These are phyloP conservation scores for Rubroshorea leprosula DNA, from an alignment of 345 rosid species.

Conservation along the genomic window DNA sequence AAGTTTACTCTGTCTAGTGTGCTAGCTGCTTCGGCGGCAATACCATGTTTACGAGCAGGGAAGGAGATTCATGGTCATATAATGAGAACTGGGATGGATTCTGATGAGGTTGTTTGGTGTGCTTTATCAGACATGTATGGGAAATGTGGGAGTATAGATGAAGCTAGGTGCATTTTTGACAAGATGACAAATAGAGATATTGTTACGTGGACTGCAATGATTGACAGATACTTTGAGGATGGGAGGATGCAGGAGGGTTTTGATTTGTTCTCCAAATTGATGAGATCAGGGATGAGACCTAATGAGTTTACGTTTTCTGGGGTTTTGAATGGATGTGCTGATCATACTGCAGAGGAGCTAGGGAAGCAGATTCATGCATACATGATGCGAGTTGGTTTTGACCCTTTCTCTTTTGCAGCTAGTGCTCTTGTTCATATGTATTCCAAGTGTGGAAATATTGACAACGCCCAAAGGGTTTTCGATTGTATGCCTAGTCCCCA, in stretches of 20 bases:
- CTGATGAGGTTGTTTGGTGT: constrained; percentile 90
- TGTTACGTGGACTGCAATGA: constrained; percentile 87
- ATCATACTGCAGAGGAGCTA: constrained; percentile 47
- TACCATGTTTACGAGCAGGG: constrained; percentile 48
- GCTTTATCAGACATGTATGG: constrained; percentile 83
- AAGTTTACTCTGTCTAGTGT: constrained; percentile 62
- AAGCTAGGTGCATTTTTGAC: constrained; percentile 68
- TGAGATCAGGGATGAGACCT: constrained; percentile 53
- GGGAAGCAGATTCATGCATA: constrained; percentile 85
- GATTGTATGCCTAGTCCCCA: constrained; percentile 44
- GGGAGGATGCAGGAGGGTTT: constrained; percentile 65
- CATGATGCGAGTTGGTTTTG: constrained; percentile 58
- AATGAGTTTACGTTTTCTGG: constrained; percentile 81
- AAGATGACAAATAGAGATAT: constrained; percentile 59
- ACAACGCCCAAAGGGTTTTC: constrained; percentile 56
- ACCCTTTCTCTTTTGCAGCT: constrained; percentile 61
- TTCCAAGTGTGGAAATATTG: constrained; percentile 71
- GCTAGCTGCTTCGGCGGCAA: constrained; percentile 65
- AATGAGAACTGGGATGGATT: constrained; percentile 55
- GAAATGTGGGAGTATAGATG: constrained; percentile 72
- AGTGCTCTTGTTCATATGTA: constrained; percentile 88
- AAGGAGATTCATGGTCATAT: constrained; percentile 80
- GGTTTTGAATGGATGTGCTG: constrained; percentile 69
- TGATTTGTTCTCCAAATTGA: constrained; percentile 43
- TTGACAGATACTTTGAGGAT: constrained; percentile 61